These are phyloP conservation scores for Ceriops zippeliana DNA, from an alignment of 345 rosid species.

Conservation along the genomic window DNA sequence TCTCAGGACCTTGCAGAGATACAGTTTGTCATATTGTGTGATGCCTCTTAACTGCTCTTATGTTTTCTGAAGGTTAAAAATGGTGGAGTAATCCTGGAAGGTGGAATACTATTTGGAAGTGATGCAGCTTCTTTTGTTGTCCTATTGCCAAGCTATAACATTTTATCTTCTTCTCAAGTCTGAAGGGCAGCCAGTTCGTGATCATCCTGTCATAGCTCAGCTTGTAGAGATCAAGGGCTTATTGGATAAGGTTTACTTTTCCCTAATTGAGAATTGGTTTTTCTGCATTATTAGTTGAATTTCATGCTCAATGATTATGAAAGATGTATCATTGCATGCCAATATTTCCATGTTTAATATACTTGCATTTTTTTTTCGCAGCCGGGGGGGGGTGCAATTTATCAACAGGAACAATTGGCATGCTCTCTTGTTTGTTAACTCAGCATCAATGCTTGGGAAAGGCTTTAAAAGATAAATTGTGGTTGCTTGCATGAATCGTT, in stretches of 20 bases:
- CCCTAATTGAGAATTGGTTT: too few species aligned
- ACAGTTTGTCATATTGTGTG: neutral
- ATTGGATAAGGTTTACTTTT: conserved; percentile 60
- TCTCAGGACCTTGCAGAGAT: too few species aligned
- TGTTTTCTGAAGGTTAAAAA: conserved; percentile 50
- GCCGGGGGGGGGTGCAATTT: too few species aligned
- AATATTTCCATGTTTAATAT: too few species aligned
- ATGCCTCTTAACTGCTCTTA: neutral
- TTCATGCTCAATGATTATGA: too few species aligned
- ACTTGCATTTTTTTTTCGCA: too few species aligned
- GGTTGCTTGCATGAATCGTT: too few species aligned
- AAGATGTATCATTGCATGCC: too few species aligned
- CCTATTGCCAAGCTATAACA: conserved; percentile 85
- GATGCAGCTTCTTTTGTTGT: conserved; percentile 68
- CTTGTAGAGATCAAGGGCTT: conserved; percentile 75
- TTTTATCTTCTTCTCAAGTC: conserved; percentile 92
- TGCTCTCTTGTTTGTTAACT: too few species aligned
- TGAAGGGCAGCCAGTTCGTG: conserved; percentile 81
- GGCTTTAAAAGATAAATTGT: too few species aligned
- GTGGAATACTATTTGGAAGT: conserved; percentile 70
- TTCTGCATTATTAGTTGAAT: too few species aligned
- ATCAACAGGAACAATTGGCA: too few species aligned
- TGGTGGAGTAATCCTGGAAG: conserved; percentile 32
- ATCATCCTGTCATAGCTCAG: conserved; percentile 88
- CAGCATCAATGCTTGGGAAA: neutral